These are phyloP conservation scores for Ustilago bromivora DNA, from an alignment of 1,284 basidiomycete genomes.

Conservation along the genomic window DNA sequence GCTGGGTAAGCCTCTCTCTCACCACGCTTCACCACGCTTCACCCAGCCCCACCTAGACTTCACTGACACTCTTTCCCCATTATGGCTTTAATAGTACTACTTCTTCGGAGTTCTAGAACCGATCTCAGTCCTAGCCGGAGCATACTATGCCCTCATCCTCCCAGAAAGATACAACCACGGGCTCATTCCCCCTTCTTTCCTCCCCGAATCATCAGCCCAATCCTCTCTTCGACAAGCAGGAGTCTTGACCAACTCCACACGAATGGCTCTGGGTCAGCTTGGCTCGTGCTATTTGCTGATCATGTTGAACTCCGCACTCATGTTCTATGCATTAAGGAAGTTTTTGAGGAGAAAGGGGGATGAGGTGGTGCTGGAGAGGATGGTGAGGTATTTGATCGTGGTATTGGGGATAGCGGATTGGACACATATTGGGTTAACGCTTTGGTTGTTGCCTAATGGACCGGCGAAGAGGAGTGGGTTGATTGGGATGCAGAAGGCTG, in stretches of 20 bases:
- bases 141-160: slow-evolving; percentile 46
- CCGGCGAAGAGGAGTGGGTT: slow-evolving; percentile 19
- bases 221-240: slow-evolving; percentile 24
- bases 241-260: slow-evolving; percentile 23
- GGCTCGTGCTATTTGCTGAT: slow-evolving; percentile 61
- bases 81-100: slow-evolving; percentile 32
- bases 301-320: slow-evolving; percentile 57
- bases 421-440: slow-evolving; percentile 60
- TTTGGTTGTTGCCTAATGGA: slow-evolving; percentile 56
- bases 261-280: slow-evolving; percentile 59
- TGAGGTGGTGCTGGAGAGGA: slow-evolving; percentile 25
- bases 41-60: not conserved
- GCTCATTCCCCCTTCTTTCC: slow-evolving; percentile 47
- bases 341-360: slow-evolving; percentile 26
- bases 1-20: slow-evolving; percentile 34
- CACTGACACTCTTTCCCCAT: not conserved
- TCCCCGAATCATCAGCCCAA: slow-evolving; percentile 29
- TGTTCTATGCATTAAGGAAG: slow-evolving; percentile 51
- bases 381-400: slow-evolving; percentile 49
- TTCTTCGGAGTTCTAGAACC: slow-evolving; percentile 64
- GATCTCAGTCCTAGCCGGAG: slow-evolving; percentile 51
- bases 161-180: slow-evolving; percentile 59
- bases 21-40: not conserved
- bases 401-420: slow-evolving; percentile 61
- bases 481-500: slow-evolving; percentile 13